Base-by-base conservation (phyloP, 441 rosid species). In the Pelargonium citronellum region DNA sequence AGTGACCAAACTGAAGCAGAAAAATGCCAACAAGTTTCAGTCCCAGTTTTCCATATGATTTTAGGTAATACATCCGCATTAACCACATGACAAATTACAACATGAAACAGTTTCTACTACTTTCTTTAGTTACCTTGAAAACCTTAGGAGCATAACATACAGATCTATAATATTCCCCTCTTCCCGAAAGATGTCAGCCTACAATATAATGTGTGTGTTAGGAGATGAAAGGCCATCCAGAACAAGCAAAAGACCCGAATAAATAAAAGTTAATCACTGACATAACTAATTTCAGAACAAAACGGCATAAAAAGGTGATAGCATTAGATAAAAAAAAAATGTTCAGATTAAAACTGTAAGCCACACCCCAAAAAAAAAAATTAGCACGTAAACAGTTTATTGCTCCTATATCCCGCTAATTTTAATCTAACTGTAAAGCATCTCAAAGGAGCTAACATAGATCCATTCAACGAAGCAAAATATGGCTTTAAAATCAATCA, bases 111-210 rank as follows among this genome's bases (percentile, higher is more conserved):
- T 63, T 37, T 69, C 10, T 73, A 57, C 47, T 67, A 62, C 66
- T 57, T 66, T 51, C 24, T 57, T 49, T 57, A 49, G 82, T 83
- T 82, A 89, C 99, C 97, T 89, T 66, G 99, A 95, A 87, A 86
- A 95, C 76, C 97, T 89, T 61, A 95, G 81, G 69, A 95, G 97
- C 99, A 95, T 87, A 72, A 91, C 80, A 51, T 95, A 95, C 69
- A 95, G 84, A 84, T 95, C 99, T 69, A 90, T 82, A 12, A 87
- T 63, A 77, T 95, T 95, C 73, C 82, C 89, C 91, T 95, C 99
- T 67, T 66, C 83, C 67, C 97, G 92, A 82, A 95, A 91, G 74
- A 95, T 95, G 79, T 85, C 84, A 66, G 96, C 99, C 99, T 95
- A 76, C 79, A 83, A 49, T 69, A 60, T 46, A 77, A 71, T 63